Evolutionary conservation across 768 basidiomycete genomes (phyloP).

Genomic region (Russula olivacea): DNA sequence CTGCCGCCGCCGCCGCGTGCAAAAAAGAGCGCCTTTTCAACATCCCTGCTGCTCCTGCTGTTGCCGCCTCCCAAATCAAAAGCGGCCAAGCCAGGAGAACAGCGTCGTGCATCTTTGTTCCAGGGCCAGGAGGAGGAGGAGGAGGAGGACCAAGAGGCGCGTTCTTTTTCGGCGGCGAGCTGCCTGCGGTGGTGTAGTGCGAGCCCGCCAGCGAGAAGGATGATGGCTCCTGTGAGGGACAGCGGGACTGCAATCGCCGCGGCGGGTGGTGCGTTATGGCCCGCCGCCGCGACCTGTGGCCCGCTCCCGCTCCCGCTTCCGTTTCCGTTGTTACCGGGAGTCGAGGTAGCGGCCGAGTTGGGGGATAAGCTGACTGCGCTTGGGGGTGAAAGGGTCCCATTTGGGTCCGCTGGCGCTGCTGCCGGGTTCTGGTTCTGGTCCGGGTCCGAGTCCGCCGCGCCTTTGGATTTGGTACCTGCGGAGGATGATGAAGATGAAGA

Average conservation of each 20-base stretch:
- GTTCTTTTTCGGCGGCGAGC: constrained; percentile 25
- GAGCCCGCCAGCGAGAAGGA: constrained; percentile 29
- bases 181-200: constrained; percentile 29
- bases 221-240: constrained; percentile 30
- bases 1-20: neutral
- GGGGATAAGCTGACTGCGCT: constrained; percentile 2
- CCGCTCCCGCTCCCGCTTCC: neutral
- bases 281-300: constrained; percentile 26
- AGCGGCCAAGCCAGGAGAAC: neutral
- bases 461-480: neutral
- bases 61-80: neutral
- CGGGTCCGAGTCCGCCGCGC: neutral
- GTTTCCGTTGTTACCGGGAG: neutral
- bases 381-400: constrained; percentile 2
- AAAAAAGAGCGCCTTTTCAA: constrained; percentile 23
- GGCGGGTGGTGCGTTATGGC: constrained; percentile 27
- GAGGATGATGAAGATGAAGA: constrained; percentile 2
- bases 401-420: neutral
- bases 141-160: neutral
- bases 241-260: constrained; percentile 35
- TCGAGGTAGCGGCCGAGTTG: neutral
- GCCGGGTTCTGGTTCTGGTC: neutral
- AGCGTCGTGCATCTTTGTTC: neutral
- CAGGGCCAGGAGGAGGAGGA: neutral
- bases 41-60: neutral